Base-by-base conservation (phyloP, 352 stramenopile genomes). In the Phytophthora pluvialis region DNA sequence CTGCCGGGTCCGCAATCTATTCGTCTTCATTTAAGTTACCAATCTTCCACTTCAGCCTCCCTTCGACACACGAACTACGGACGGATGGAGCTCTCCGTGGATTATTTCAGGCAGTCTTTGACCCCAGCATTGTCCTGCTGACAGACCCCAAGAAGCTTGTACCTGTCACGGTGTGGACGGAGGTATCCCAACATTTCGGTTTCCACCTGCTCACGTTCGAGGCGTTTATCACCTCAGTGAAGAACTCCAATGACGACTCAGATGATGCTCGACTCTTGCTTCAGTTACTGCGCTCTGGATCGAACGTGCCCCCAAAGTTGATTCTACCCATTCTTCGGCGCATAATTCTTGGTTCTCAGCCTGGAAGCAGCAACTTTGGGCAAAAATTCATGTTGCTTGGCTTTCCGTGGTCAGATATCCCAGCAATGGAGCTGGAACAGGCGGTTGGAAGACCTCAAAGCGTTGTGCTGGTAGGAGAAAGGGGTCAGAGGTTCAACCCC, bases 361-460 rank as follows among this genome's bases (percentile, higher is more conserved):
- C 44, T 28, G 58, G 50, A 52, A 47, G 3, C 21, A 36, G 13
- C 35, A 49, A 12, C 8, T 36, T 43, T 21, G 39, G 45, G 0
- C 76, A 83, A 35, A 77, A 78, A 25, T 78, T 85, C 43, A 21
- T 89, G 16, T n/a, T 89, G 9, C 21, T 69, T 5, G 78, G 69
- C 0, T 89, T 89, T 13, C 74, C 76, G 15, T 80, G 73, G 71
- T 47, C 39, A 3, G 21, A 75, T 4, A 55, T 81, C 0, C 53
- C 61, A 26, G 47, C 60, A 35, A 44, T 26, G 1, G 68, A 70
- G 16, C 52, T 88, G n/a, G 76, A 86, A 26, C 32, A 60, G 29
- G 18, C 8, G 15, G 57, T 89, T 12, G 72, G 66, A 7, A 59
- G 28, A 12, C 64, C 64, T 36, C 32, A 60, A 25, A 47, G 60